Percentiles rank a stretch among this genome's conserved stretches.
Evolutionary conservation across 1,139 yeast species (phyloP).

Genomic region (Kluyveromyces sp.): DNA sequence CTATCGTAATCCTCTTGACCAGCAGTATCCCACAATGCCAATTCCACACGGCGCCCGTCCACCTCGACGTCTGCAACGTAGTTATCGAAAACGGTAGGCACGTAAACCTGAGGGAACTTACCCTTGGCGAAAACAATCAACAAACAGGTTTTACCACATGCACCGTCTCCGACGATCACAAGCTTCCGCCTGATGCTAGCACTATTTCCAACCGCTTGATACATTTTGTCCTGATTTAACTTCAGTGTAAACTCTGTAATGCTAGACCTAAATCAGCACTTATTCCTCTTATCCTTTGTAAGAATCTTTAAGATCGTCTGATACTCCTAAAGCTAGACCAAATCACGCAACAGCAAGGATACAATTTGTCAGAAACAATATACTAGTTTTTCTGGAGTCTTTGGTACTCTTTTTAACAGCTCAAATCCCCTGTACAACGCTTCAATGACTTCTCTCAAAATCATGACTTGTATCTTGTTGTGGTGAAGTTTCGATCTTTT

Average conservation of each 20-base stretch:
- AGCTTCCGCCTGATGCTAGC: constrained; percentile 45
- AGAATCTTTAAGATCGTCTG: no score
- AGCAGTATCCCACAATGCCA: constrained; percentile 96
- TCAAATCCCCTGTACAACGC: no score
- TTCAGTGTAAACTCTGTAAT: no score
- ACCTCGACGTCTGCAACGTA: constrained; percentile 90
- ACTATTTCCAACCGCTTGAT: constrained; percentile 28
- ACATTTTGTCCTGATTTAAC: constrained; percentile 16
- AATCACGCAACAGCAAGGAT: no score
- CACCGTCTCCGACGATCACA: constrained; percentile 81
- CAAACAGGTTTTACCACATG: constrained; percentile 78
- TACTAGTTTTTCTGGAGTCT: no score
- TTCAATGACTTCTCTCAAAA: no score
- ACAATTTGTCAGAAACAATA: no score
- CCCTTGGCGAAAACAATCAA: constrained; percentile 85
- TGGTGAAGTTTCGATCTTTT: not conserved
- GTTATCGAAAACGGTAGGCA: constrained; percentile 91
- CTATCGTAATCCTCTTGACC: constrained; percentile 95
- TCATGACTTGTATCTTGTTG: not conserved
- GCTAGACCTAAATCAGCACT: no score
- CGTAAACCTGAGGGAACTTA: constrained; percentile 90
- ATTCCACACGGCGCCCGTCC: constrained; percentile 86
- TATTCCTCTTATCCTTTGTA: no score
- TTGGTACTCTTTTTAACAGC: no score
- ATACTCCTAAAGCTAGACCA: no score